Conservation (phyloP, 768 basidiomycete genomes). For the Holtermanniella nyarrowii region DNA sequence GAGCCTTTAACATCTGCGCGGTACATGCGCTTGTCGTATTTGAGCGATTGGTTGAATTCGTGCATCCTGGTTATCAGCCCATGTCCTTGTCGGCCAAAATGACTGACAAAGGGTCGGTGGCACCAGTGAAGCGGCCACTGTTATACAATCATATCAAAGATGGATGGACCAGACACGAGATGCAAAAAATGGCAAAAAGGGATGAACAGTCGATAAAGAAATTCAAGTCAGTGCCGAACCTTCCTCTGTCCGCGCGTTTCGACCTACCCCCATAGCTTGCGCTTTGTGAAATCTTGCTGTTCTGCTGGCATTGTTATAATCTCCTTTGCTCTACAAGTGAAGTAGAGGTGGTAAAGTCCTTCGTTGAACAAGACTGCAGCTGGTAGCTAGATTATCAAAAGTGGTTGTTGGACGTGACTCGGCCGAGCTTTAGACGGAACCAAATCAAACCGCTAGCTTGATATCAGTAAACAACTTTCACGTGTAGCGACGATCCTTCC, state of each 20-base stretch:
- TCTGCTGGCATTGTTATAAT: background rate
- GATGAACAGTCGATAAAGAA: background rate
- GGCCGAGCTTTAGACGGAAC: background rate
- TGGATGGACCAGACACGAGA: too few relatives aligned
- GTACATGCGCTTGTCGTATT: conserved; percentile 91
- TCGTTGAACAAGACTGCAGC: too few relatives aligned
- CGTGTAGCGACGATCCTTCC: too few relatives aligned
- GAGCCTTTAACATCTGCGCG: conserved; percentile 84
- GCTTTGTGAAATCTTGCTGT: conserved; percentile 25
- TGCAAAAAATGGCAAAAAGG: background rate
- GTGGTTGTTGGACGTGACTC: background rate
- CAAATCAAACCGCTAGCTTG: too few relatives aligned
- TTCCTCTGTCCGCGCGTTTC: background rate
- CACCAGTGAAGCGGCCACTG: conserved; percentile 72
- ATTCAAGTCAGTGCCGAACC: background rate
- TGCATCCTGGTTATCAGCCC: conserved; percentile 64
- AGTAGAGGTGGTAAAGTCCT: too few relatives aligned
- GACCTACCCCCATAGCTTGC: conserved; percentile 33
- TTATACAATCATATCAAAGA: background rate
- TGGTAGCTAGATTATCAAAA: background rate
- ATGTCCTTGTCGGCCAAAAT: conserved; percentile 3
- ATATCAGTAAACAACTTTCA: too few relatives aligned
- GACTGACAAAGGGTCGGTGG: conserved; percentile 72
- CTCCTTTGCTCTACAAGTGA: too few relatives aligned
- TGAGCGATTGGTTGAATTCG: conserved; percentile 90